Evolutionary conservation across 2,329 filamentous ascomycete genomes (phyloP), one percentile per base, ranked within the genome.

Genomic region (Calonectria hongkongensis): DNA sequence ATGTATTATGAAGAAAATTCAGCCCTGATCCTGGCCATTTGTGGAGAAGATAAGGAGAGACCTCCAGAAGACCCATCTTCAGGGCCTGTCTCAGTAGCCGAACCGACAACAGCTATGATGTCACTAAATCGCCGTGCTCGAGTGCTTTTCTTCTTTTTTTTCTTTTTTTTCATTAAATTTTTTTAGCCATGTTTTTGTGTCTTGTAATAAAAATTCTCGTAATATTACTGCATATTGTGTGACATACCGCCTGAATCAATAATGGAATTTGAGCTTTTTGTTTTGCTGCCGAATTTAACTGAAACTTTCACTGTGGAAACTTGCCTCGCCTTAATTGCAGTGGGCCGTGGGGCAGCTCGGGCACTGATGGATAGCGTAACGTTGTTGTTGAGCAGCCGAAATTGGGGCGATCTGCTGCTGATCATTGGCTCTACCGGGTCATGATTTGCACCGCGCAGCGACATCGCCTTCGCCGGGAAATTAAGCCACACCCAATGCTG

Each of bases 401-500:
- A 25, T 25, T 25, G n/a, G n/a, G 45, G 45, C 45, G 45, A 48
- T 48, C 45, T 3, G 45, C 45, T 2, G 45, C 9, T 16, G 45
- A 48, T 48, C 45, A 25, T 25, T 48, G 21, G 45, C 45, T 48
- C 45, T 48, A 25, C 45, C 45, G 21, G 45, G 45, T 25, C 12
- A 48, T 48, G 45, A 48, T 48, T 48, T 48, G 12, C 45, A 48
- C 45, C 25, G n/a, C n/a, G 45, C 8, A 48, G n/a, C 45, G n/a
- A 4, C n/a, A 48, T 48, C 9, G 8, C 45, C n/a, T n/a, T 48
- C 45, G n/a, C 18, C 21, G 45, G 45, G 45, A 48, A 48, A 48
- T 48, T 48, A 48, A 25, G 45, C 45, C 45, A 12, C 45, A 16
- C 3, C 9, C 45, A 48, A 25, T 21, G 45, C n/a, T 48, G 45